These are phyloP conservation scores for Fusarium luffae DNA, from an alignment of 2,329 filamentous ascomycete genomes.

Conservation along the genomic window DNA sequence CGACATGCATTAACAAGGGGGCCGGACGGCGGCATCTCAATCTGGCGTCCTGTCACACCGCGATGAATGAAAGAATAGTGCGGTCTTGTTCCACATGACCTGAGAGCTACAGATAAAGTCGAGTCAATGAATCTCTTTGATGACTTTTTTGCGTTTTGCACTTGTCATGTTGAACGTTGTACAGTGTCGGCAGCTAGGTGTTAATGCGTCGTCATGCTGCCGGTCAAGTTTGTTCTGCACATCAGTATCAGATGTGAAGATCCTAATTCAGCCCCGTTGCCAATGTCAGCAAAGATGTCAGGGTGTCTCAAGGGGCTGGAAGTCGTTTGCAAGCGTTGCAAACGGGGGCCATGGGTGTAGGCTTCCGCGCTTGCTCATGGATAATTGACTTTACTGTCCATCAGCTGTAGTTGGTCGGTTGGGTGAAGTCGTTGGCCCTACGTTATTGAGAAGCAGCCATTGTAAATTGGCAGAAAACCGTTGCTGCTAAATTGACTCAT, in stretches of 20 bases:
- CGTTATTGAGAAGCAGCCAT: too few relatives aligned
- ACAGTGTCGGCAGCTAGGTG: constrained; percentile 15
- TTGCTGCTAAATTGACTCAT: not conserved
- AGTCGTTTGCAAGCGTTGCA: not conserved
- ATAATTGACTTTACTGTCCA: not conserved
- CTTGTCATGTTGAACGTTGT: constrained; percentile 14
- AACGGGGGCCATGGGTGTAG: not conserved
- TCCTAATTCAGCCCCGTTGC: constrained; percentile 20
- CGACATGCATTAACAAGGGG: constrained; percentile 25
- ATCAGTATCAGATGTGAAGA: constrained; percentile 27
- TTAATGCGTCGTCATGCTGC: not conserved
- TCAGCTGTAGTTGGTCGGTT: not conserved
- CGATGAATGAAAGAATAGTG: constrained; percentile 27
- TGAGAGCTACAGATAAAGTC: not conserved
- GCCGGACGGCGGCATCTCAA: constrained; percentile 25
- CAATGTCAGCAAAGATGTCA: not conserved
- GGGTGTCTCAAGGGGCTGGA: not conserved
- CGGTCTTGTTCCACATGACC: constrained; percentile 1
- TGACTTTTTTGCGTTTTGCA: not conserved
- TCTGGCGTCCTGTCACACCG: constrained; percentile 24
- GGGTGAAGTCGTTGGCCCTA: too few relatives aligned
- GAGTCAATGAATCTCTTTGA: constrained; percentile 17
- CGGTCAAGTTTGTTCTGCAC: constrained; percentile 26
- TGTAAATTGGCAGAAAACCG: not conserved
- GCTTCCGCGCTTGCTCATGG: not conserved